Evolutionary conservation across 768 basidiomycete species (phyloP).

Genomic region (Suillus sp.): DNA sequence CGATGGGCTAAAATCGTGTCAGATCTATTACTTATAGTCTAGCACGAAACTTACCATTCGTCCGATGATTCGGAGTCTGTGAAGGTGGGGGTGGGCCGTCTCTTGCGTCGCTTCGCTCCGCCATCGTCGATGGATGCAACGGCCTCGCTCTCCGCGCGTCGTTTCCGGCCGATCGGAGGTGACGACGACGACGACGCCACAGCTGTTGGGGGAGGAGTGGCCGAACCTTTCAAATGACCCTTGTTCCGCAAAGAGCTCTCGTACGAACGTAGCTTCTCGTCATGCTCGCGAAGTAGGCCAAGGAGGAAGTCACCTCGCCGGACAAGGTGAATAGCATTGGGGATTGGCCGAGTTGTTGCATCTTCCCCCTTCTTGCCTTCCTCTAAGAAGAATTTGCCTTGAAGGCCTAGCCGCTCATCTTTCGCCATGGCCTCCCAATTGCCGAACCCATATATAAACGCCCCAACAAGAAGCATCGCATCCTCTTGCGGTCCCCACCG

Average conservation of each 20-base stretch:
- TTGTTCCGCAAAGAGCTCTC: slow-evolving; percentile 76
- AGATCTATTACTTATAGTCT: slow-evolving; percentile 11
- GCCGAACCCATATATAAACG: slow-evolving; percentile 91
- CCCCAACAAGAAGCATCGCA: slow-evolving; percentile 92
- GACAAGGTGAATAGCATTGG: slow-evolving; percentile 97
- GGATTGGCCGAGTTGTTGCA: slow-evolving; percentile 81
- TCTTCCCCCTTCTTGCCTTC: slow-evolving; percentile 96
- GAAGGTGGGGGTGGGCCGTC: slow-evolving; percentile 94
- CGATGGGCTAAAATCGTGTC: slow-evolving; percentile 62
- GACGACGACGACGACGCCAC: slow-evolving; percentile 66
- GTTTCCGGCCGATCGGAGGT: slow-evolving; percentile 49
- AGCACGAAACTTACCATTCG: slow-evolving; percentile 68
- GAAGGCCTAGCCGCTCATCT: slow-evolving; percentile 79
- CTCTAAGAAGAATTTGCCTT: slow-evolving; percentile 96
- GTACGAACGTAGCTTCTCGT: slow-evolving; percentile 88
- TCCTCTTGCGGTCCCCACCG: slow-evolving; percentile 94
- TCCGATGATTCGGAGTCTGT: slow-evolving; percentile 94
- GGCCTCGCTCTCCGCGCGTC: slow-evolving; percentile 84
- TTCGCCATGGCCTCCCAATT: slow-evolving; percentile 96
- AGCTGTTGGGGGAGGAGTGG: slow-evolving; percentile 74
- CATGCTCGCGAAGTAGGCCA: slow-evolving; percentile 79
- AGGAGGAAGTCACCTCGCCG: slow-evolving; percentile 94
- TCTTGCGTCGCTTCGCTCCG: slow-evolving; percentile 75
- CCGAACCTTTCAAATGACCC: slow-evolving; percentile 69
- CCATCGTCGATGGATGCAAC: slow-evolving; percentile 78